Evolutionary conservation across 495 filamentous ascomycete species (phyloP).

Genomic region (Rostrohypoxylon terebratum): DNA sequence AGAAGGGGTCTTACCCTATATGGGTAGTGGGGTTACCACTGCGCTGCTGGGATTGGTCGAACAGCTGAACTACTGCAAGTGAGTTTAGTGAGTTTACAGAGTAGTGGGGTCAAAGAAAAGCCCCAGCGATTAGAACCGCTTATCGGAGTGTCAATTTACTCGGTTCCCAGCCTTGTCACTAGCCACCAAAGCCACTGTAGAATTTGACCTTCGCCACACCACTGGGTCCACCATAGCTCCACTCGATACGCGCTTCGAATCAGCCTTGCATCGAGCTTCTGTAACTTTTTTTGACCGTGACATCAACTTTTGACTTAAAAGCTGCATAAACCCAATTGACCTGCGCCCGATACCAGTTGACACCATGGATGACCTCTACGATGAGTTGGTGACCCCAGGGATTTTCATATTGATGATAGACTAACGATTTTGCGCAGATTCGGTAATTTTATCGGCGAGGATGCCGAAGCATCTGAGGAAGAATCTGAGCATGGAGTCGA

Average conservation of each 20-base stretch:
- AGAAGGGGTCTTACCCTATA: constrained; percentile 23
- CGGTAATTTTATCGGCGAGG: constrained; percentile 95
- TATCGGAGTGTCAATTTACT: constrained; percentile 26
- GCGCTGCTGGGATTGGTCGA: constrained; percentile 30
- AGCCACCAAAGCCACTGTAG: constrained; percentile 28
- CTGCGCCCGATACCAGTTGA: constrained; percentile 19
- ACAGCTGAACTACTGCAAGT: background rate
- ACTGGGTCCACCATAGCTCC: constrained; percentile 3
- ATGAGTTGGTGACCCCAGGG: constrained; percentile 68
- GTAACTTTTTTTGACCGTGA: constrained; percentile 47
- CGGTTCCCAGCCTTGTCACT: constrained; percentile 36
- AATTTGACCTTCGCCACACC: constrained; percentile 37
- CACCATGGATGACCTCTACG: constrained; percentile 84
- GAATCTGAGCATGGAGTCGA: constrained; percentile 80
- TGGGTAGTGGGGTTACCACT: constrained; percentile 23
- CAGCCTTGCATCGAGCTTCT: constrained; percentile 45
- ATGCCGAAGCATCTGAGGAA: constrained; percentile 85
- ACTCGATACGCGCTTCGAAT: constrained; percentile 7
- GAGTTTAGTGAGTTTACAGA: too few relatives aligned
- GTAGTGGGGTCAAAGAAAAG: constrained; percentile 22
- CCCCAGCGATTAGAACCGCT: constrained; percentile 20
- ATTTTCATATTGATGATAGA: background rate
- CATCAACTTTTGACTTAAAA: constrained; percentile 33
- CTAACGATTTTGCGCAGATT: constrained; percentile 70
- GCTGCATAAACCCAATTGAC: constrained; percentile 24